Base-by-base conservation (phyloP, 768 basidiomycete species). In the Pisolithus sp. region DNA sequence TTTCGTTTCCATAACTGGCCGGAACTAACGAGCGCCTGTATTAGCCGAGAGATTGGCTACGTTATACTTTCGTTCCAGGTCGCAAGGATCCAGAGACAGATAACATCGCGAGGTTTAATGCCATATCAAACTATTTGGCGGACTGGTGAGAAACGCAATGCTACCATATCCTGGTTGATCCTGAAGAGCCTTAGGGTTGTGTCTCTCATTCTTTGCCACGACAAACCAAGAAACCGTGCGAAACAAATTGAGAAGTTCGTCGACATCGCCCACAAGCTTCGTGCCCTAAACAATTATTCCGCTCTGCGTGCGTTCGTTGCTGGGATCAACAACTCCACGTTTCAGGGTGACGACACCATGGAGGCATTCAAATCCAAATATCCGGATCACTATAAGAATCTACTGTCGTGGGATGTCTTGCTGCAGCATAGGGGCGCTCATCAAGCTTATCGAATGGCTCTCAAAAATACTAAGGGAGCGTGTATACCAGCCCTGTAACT, bases 301-400 rank as follows among this genome's bases (percentile, higher is more conserved):
- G 89, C 88, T 1, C 71, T 96, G 49, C 91, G 92, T 42, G 92
- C 93, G 9, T 83, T 97, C 58, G 84, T 97, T n/a, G 89, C 92
- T 26, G 95, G 93, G 5, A 89, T 98, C 69, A 88, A 89, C 60
- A 83, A 81, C 55, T 82, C 92, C 4, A 85, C 86, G 0, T 83
- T 86, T 56, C 76, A 84, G 45, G 88, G 87, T 7, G 84, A 86
- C 58, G 80, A 81, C 58, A 86, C 90, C 0, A 81, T 89, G 73
- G 83, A 87, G 50, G 68, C 79, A 28, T 85, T 94, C 63, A 84
- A 81, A 64, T 57, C 70, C 21, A 85, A 77, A 64, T 78, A 76
- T 7, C 78, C 80, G n/a, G 86, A 83, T 50, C 78, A 75, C 31
- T 83, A 82, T 53, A 93, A 93, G 68, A 82, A 83, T 55, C 77